Percentiles rank a stretch among this genome's conserved stretches.
phyloP scores from a whole-genome alignment of 495 filamentous ascomycete species.

The Penicillium argentinense region DNA sequence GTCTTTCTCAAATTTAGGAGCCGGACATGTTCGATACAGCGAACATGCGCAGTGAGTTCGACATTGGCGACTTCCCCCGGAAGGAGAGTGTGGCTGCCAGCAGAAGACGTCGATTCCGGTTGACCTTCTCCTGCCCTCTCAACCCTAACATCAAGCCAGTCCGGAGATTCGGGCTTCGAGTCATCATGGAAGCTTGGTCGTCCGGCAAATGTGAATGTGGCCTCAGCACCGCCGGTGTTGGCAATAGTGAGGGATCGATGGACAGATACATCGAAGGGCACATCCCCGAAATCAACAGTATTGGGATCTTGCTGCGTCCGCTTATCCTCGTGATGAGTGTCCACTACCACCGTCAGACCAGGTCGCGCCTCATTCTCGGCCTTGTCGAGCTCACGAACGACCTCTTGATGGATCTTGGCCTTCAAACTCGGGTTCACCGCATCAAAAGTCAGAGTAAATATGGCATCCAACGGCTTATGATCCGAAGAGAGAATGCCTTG shows the following conservation, averaged over 20 bases:
- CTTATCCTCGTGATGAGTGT: conserved; percentile 46
- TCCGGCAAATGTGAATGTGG: conserved; percentile 73
- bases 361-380: conserved; percentile 92
- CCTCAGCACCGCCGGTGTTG: conserved; percentile 80
- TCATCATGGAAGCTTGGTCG: conserved; percentile 54
- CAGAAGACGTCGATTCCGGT: conserved; percentile 29
- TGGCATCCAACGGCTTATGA: conserved; percentile 84
- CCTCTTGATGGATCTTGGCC: conserved; percentile 78
- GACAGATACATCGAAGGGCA: conserved; percentile 65
- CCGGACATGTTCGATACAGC: conserved; percentile 60
- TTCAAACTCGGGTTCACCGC: conserved; percentile 81
- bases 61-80: conserved; percentile 81
- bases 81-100: conserved; percentile 58
- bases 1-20: conserved; percentile 67
- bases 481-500: conserved; percentile 89
- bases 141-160: conserved; percentile 70
- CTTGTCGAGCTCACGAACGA: conserved; percentile 83
- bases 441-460: conserved; percentile 80
- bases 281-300: conserved; percentile 72
- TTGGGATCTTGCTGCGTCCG: conserved; percentile 43
- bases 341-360: conserved; percentile 78
- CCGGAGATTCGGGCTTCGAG: conserved; percentile 39
- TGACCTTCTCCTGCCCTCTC: conserved; percentile 42
- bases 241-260: conserved; percentile 74
- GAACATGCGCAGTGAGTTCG: conserved; percentile 62